phyloP scores from a whole-genome alignment of 306 rosid species.

The Benincasa hispida region DNA sequence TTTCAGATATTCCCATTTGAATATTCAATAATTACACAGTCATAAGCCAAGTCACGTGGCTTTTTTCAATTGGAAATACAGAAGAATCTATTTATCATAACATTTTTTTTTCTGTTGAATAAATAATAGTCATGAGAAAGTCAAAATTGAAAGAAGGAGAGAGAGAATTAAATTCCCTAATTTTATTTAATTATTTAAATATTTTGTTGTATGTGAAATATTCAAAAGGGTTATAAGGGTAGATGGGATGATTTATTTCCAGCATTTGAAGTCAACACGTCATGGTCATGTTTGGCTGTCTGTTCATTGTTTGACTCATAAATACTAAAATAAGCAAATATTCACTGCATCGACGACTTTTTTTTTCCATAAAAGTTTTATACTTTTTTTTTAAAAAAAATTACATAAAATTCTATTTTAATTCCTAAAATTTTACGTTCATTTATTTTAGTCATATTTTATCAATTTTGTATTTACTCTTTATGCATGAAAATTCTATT shows the following conservation, averaged over 20 bases:
- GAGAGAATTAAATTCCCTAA: neutral
- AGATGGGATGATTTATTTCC: neutral
- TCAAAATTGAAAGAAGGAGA: neutral
- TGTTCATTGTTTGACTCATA: neutral
- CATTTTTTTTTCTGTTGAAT: neutral
- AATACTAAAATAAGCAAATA: neutral
- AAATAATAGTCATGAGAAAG: neutral
- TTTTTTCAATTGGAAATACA: neutral
- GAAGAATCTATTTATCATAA: neutral
- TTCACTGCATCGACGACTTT: neutral
- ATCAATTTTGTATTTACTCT: neutral
- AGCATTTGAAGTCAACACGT: neutral
- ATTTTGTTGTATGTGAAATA: neutral
- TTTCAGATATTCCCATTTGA: neutral
- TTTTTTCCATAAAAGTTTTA: too few relatives aligned
- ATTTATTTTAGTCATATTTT: neutral
- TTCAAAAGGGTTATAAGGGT: neutral
- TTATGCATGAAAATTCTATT: too few relatives aligned
- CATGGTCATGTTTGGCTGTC: constrained; percentile 6
- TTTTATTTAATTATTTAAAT: neutral
- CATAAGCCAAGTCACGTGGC: neutral
- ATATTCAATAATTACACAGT: neutral
- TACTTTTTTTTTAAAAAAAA: too few relatives aligned
- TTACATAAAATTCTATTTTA: neutral
- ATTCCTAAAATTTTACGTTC: too few relatives aligned